phyloP scores from a whole-genome alignment of 106 monocot species.

The Allium sativum region DNA sequence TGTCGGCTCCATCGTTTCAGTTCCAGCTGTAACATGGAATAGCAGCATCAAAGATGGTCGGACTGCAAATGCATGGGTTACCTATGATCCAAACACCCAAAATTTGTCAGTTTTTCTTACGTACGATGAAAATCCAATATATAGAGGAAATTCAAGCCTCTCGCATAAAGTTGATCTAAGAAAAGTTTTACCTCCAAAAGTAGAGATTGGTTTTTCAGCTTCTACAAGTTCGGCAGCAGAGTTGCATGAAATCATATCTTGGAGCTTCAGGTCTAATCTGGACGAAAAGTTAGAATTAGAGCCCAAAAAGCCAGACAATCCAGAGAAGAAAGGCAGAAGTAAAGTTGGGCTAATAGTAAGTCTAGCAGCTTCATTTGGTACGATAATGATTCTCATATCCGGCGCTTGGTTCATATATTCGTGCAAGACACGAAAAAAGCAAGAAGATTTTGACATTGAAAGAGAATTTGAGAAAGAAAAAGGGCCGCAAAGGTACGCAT shows the following conservation, averaged over 20 bases:
- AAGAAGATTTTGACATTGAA: constrained; percentile 6
- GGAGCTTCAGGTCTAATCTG: background rate
- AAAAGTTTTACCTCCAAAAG: constrained; percentile 5
- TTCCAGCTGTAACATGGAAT: background rate
- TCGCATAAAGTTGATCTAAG: constrained; percentile 6
- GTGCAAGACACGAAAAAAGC: background rate
- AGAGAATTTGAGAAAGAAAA: constrained; percentile 12
- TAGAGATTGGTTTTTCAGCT: constrained; percentile 9
- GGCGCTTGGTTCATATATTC: constrained; percentile 5
- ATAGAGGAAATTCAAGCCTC: background rate
- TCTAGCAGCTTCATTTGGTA: background rate
- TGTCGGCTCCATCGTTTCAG: constrained; percentile 17
- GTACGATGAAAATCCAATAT: background rate
- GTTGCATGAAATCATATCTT: constrained; percentile 1
- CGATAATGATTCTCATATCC: background rate
- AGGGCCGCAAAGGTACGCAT: constrained; percentile 12
- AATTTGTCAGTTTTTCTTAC: constrained; percentile 1
- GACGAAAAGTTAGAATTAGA: too few species aligned
- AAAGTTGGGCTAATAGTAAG: background rate
- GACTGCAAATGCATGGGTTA: constrained; percentile 3
- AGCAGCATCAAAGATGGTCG: constrained; percentile 1
- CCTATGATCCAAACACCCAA: constrained; percentile 4
- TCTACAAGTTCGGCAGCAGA: background rate
- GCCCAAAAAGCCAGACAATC: too few species aligned
- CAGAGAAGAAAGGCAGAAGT: background rate